Base-by-base conservation (phyloP, 768 basidiomycete genomes). In the Coprinopsis sp. region DNA sequence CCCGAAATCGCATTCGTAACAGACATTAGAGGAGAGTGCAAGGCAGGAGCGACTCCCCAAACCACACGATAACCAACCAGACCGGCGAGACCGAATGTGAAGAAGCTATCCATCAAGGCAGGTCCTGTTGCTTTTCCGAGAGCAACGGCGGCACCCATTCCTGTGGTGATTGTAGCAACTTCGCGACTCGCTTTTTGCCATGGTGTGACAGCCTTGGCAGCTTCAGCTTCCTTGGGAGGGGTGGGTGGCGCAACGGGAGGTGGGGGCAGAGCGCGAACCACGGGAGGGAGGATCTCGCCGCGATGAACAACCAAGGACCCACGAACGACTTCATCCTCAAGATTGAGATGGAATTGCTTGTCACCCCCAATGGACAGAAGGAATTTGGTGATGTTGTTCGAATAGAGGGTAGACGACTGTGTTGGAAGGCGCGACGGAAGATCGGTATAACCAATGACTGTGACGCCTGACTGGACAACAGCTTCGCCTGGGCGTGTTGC, bases 301-400 rank as follows among this genome's bases (percentile, higher is more conserved):
- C 82, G 65, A 53, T 89, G 81, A 22, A 85, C 69, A 27, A 90
- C 81, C 33, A 92, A 72, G 2, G 90, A 81, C 6, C 90, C 88
- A 38, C 90, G 79, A 48, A 87, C 78, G 33, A 92, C 91, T 65
- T 93, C 91, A 55, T 93, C 91, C 13, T 78, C 76, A 13, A 91
- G 71, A 58, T 92, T 79, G 44, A 93, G 67, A 5, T 63, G 64
- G 59, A 81, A 92, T 37, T 70, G 77, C 36, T 71, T 73, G 34
- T 83, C 76, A 30, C 74, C 74, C 12, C 83, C 81, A 6, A 93
- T 77, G 3, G 90, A 91, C 13, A 92, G 71, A 34, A 93, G 73
- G 66, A 93, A 92, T 61, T 93, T 93, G 29, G 86, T 84, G 52
- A 93, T 82, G 58, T 93, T 93, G 65, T 93, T 93, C 5, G 91